Evolutionary conservation across 2,329 filamentous ascomycete genomes (phyloP), one percentile per base, ranked within the genome.

Genomic region (Phaeomoniella chlamydospora): DNA sequence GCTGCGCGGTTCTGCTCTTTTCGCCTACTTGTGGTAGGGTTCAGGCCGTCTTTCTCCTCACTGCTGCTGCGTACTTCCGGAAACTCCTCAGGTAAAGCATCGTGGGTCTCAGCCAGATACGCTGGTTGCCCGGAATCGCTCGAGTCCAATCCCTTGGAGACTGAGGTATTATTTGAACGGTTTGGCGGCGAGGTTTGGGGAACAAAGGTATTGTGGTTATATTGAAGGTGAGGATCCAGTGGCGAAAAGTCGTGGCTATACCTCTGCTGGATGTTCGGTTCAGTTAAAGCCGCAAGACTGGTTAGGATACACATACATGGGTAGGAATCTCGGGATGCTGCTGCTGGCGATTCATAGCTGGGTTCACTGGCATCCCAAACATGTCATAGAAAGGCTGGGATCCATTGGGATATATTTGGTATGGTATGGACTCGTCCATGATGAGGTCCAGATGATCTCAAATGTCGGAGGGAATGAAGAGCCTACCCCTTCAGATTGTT

Each of bases 1-100:
- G 78, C 78, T 55, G 77, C 77, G 49, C 78, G 60, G 45, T 82
- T 83, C 51, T 83, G 78, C 34, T 74, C 77, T 54, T 83, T 82
- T 44, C 78, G 65, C 47, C 74, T 72, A 37, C 61, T 65, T 49
- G 72, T 67, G 36, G 68, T 65, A 2, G 67, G 67, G n/a, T 61
- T 67, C 51, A 64, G 52, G 22, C 46, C 54, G 29, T 72, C 66
- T 46, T 73, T 70, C 44, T 74, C 68, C 40, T 68, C 65, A 43
- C 65, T 68, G 42, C 63, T 67, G 43, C 63, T 66, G 33, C 64
- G 61, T 17, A 48, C 49, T 15, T 49, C 50, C 11, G 45, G 36
- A 29, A 39, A 45, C 15, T 50, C 43, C 17, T 46, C n/a, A 6
- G 22, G 22, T 26, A n/a, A 9, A 9, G 9, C 22, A 26, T 26